These are phyloP conservation scores for Hemileccinum impolitum DNA, from an alignment of 768 basidiomycete species.

Conservation along the genomic window DNA sequence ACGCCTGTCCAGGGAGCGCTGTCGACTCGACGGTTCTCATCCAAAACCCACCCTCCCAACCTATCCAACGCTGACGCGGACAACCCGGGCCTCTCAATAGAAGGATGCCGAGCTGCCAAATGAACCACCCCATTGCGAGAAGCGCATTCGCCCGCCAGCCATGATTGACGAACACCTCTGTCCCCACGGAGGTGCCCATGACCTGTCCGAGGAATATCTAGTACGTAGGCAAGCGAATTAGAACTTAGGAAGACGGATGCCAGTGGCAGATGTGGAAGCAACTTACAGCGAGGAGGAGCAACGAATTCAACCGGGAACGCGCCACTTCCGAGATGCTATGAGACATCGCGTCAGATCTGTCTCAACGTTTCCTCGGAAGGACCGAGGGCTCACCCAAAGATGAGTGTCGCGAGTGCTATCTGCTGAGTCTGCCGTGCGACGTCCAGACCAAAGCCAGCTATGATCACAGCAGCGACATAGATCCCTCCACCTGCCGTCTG, in stretches of 20 bases:
- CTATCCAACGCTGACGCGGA: constrained; percentile 46
- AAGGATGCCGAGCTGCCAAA: constrained; percentile 52
- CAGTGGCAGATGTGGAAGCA: background rate
- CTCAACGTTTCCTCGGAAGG: background rate
- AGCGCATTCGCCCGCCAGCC: constrained; percentile 66
- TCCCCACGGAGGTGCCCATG: constrained; percentile 74
- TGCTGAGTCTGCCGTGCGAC: constrained; percentile 66
- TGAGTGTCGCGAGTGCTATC: constrained; percentile 56
- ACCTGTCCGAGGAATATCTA: constrained; percentile 71
- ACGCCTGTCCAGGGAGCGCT: background rate
- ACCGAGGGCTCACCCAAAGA: constrained; percentile 38
- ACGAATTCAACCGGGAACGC: constrained; percentile 68
- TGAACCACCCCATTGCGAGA: constrained; percentile 56
- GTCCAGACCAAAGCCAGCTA: constrained; percentile 65
- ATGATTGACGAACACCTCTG: constrained; percentile 58
- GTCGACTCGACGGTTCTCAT: background rate
- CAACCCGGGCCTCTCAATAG: constrained; percentile 62
- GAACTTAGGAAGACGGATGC: background rate
- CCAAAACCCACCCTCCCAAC: constrained; percentile 29
- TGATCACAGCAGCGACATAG: constrained; percentile 62
- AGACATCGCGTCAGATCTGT: background rate
- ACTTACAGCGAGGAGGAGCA: constrained; percentile 61
- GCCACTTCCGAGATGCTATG: constrained; percentile 39
- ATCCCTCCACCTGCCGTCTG: constrained; percentile 66
- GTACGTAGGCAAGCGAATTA: constrained; percentile 4